phyloP scores from a whole-genome alignment of 352 stramenopile genomes.

The Phytophthora melonis region DNA sequence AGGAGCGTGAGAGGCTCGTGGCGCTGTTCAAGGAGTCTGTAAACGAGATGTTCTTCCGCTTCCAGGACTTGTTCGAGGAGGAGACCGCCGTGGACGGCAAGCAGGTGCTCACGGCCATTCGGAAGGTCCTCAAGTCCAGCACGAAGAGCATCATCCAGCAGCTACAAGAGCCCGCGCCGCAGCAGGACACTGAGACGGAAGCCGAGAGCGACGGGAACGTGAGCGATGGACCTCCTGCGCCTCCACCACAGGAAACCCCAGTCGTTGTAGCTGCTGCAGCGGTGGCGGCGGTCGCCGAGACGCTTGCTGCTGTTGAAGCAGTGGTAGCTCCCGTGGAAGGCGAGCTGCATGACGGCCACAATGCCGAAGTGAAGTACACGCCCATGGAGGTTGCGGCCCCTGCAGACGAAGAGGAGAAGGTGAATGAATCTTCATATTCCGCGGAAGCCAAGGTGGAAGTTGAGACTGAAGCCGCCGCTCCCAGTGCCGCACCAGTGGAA shows the following conservation, averaged over 20 bases:
- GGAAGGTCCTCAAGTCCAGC: constrained; percentile 83
- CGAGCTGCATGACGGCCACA: constrained; percentile 12
- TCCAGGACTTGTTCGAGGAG: constrained; percentile 85
- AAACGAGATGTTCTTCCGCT: constrained; percentile 87
- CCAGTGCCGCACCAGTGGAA: constrained; percentile 4
- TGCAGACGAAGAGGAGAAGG: constrained; percentile 17
- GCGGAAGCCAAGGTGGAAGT: constrained; percentile 11
- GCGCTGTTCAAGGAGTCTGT: constrained; percentile 78
- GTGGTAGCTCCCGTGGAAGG: background rate
- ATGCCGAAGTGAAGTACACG: constrained; percentile 24
- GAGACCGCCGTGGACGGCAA: constrained; percentile 65
- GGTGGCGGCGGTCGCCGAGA: constrained; percentile 16
- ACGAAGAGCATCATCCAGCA: constrained; percentile 75
- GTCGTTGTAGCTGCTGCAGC: constrained; percentile 8
- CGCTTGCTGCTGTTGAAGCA: constrained; percentile 21
- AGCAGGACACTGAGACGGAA: constrained; percentile 25
- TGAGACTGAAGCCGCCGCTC: constrained; percentile 4
- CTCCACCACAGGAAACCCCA: constrained; percentile 27
- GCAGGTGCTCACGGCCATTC: constrained; percentile 77
- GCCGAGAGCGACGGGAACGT: constrained; percentile 43
- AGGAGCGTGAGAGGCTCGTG: constrained; percentile 52
- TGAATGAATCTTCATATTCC: background rate
- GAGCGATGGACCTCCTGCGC: constrained; percentile 52
- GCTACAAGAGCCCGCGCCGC: constrained; percentile 45
- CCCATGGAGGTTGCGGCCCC: background rate